These are phyloP conservation scores for Suhomyces maxii DNA, from an alignment of 1,139 yeast species.

Conservation along the genomic window DNA sequence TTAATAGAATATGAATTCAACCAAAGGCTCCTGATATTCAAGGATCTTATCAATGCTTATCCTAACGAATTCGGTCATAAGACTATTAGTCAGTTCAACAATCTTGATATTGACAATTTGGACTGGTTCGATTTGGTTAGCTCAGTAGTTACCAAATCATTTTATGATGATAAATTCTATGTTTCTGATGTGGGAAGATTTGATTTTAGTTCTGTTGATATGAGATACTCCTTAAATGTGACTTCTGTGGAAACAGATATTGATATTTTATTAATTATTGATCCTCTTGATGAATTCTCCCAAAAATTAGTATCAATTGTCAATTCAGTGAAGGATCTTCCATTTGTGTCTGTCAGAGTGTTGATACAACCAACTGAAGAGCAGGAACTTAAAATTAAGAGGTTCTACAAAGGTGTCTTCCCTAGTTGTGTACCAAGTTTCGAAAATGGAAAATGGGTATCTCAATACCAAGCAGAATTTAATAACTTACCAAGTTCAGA, in stretches of 20 bases:
- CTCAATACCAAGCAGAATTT: slow-evolving; percentile 12
- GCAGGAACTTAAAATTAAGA: slow-evolving; percentile 43
- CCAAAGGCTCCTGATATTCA: slow-evolving; percentile 33
- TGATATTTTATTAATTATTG: slow-evolving; percentile 60
- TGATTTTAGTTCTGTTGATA: slow-evolving; percentile 37
- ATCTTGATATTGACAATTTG: slow-evolving; percentile 12
- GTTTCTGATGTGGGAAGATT: slow-evolving; percentile 42
- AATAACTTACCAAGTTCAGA: slow-evolving; percentile 48
- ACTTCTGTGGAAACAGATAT: slow-evolving; percentile 25
- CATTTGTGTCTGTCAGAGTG: slow-evolving; percentile 52
- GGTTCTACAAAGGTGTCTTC: slow-evolving; percentile 57
- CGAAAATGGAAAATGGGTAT: slow-evolving; percentile 30
- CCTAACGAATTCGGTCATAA: slow-evolving; percentile 27
- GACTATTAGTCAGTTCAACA: slow-evolving; percentile 23
- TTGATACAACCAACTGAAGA: slow-evolving; percentile 56
- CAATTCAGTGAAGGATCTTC: slow-evolving; percentile 41
- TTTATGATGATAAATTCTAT: slow-evolving; percentile 40
- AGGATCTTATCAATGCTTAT: slow-evolving; percentile 32
- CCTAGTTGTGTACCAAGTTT: slow-evolving; percentile 42
- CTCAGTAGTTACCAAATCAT: slow-evolving; percentile 47
- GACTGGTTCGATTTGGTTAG: slow-evolving; percentile 54
- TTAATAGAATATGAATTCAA: slow-evolving; percentile 38
- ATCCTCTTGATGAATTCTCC: slow-evolving; percentile 70
- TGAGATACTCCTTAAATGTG: slow-evolving; percentile 25
- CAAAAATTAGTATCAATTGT: slow-evolving; percentile 60